A percentile compares a stretch with the other conserved stretches of the same genome.
These are phyloP conservation scores for Aaosphaeria pasadenensis DNA, from an alignment of 2,329 filamentous ascomycete species.

Conservation along the genomic window DNA sequence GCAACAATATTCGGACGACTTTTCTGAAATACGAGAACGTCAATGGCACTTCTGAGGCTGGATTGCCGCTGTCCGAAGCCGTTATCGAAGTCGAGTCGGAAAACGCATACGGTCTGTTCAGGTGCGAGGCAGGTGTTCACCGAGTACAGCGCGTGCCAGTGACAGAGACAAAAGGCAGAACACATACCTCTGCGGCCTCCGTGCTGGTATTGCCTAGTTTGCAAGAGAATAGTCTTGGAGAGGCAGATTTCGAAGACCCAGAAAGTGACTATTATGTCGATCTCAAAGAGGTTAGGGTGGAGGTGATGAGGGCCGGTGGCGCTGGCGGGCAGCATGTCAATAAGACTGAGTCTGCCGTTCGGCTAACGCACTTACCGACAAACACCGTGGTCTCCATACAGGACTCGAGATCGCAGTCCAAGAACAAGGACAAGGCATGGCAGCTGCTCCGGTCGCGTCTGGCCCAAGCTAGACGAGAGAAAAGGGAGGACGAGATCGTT, in stretches of 20 bases:
- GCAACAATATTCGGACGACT: constrained; percentile 62
- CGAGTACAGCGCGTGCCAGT: constrained; percentile 89
- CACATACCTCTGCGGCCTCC: constrained; percentile 88
- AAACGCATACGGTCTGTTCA: constrained; percentile 77
- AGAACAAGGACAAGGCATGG: constrained; percentile 88
- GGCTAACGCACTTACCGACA: constrained; percentile 86
- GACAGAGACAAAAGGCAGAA: constrained; percentile 86
- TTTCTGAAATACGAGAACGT: constrained; percentile 78
- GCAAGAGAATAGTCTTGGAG: constrained; percentile 51
- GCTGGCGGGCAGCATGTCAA: constrained; percentile 98
- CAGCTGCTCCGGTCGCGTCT: constrained; percentile 76
- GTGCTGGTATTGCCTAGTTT: constrained; percentile 91
- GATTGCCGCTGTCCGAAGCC: constrained; percentile 76
- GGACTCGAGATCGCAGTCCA: constrained; percentile 83
- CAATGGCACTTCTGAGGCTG: constrained; percentile 60
- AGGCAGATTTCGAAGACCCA: constrained; percentile 72
- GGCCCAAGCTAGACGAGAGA: constrained; percentile 75
- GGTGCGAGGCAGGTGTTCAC: constrained; percentile 90
- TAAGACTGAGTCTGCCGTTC: constrained; percentile 93
- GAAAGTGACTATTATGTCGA: constrained; percentile 90
- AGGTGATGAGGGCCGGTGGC: constrained; percentile 89
- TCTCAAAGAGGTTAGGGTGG: constrained; percentile 73
- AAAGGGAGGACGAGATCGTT: constrained; percentile 76
- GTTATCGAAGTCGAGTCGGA: constrained; percentile 76
- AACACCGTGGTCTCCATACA: constrained; percentile 88